Base-by-base conservation (phyloP, 2,329 filamentous ascomycete species). In the Bipolaris bicolor region DNA sequence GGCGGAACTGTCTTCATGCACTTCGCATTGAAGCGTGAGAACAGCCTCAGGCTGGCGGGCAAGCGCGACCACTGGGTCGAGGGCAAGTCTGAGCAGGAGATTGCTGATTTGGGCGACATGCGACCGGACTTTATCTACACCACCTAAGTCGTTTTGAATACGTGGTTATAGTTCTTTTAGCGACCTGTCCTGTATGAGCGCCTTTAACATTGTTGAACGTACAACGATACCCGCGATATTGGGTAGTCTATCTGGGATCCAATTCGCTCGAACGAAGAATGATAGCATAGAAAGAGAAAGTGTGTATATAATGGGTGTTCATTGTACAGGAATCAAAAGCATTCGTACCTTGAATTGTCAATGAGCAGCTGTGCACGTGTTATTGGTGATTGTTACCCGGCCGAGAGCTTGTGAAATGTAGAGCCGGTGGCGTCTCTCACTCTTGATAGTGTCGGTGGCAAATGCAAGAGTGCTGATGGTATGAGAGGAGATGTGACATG, bases 121-220 rank as follows among this genome's bases (percentile, higher is more conserved):
- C 82, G 87, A 26, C 75, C 90, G 0, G 86, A 90, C 70, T 92
- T 92, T 70, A 74, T 87, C 34, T 92, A 92, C 76, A 89, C 85
- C 2, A 75, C 86, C 52, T 89, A 68, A 39, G 37, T 10, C 7
- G 20, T 16, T 45, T 16, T 31, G 36, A 24, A 24, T 22, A n/a
- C 29, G 39, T 5, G 3, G 15, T 1, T 48, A 33, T 26, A 29
- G 11, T 53, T 24, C 10, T 20, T n/a, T 26, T 20, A 16, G 18
- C 18, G 26, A 34, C 26, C 26, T 53, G 29, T n/a, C 13, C 6
- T 33, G 16, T 11, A 41, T 29, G 22, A 37, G 29, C 16, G 36
- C 40, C 20, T 20, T 36, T 34, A 7, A 10, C 13, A 13, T 34
- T 37, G 26, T 29, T 46, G 24, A 31, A 31, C 29, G 29, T 31